Percentiles rank a stretch among this genome's conserved stretches.
phyloP scores from a whole-genome alignment of 1,284 basidiomycete species.

The Microbotryum violaceum region DNA sequence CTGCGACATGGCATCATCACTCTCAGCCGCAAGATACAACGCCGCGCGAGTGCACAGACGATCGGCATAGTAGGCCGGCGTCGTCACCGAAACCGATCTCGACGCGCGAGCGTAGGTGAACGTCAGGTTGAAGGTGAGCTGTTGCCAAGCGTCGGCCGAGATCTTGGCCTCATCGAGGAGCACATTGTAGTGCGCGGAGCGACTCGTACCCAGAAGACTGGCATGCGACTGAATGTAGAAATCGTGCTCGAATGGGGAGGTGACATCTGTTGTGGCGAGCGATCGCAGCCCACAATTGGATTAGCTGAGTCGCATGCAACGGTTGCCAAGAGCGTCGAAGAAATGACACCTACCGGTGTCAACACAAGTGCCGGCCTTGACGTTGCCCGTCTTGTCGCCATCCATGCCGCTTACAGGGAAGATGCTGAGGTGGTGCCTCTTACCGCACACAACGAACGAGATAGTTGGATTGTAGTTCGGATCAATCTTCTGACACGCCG shows the following conservation, averaged over 20 bases:
- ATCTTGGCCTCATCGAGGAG: conserved; percentile 55
- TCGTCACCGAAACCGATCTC: conserved; percentile 72
- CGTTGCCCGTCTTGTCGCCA: conserved; percentile 23
- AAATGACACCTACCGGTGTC: conserved; percentile 14
- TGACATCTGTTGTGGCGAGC: not conserved
- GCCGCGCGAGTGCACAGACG: conserved; percentile 5
- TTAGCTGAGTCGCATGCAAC: too few species aligned
- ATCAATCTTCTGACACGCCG: conserved; percentile 20
- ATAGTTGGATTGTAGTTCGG: conserved; percentile 52
- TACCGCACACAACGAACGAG: conserved; percentile 69
- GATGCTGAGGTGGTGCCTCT: conserved; percentile 61
- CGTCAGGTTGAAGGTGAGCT: conserved; percentile 59
- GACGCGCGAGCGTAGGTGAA: conserved; percentile 75
- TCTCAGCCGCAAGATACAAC: not conserved
- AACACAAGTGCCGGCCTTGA: conserved; percentile 24
- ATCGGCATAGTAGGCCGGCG: conserved; percentile 58
- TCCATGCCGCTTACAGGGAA: conserved; percentile 11
- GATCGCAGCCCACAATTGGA: not conserved
- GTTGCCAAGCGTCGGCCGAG: conserved; percentile 41
- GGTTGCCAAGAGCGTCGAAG: not conserved
- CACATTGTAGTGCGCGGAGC: conserved; percentile 59
- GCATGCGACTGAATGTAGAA: conserved; percentile 50
- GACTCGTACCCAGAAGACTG: conserved; percentile 56
- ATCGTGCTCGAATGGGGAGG: conserved; percentile 21
- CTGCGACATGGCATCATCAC: not conserved